A percentile compares a stretch with the other conserved stretches of the same genome.
Conservation (phyloP, 768 basidiomycete genomes). For the Leucocoprinus leucothites region DNA sequence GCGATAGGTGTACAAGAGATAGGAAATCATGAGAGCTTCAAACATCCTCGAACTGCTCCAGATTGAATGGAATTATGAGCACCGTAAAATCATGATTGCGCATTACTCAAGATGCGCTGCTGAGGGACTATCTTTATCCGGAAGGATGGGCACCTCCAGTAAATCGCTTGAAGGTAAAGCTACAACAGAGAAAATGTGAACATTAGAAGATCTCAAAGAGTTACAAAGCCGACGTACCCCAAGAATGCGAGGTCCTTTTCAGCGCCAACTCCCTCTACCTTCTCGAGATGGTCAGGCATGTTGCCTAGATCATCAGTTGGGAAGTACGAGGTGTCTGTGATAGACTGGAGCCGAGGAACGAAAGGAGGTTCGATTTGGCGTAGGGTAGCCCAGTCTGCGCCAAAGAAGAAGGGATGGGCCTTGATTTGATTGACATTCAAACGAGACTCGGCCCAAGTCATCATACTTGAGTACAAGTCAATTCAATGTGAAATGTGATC, state of each 20-base stretch:
- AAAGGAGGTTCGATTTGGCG: constrained; percentile 95
- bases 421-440: constrained; percentile 86
- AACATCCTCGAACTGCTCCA: constrained; percentile 1
- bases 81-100: background rate
- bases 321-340: constrained; percentile 96
- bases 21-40: background rate
- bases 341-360: constrained; percentile 87
- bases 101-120: background rate
- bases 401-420: constrained; percentile 89
- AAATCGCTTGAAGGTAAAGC: constrained; percentile 85
- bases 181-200: constrained; percentile 24
- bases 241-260: constrained; percentile 70
- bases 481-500: background rate
- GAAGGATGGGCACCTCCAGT: constrained; percentile 34
- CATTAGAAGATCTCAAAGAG: background rate
- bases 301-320: constrained; percentile 89
- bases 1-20: background rate
- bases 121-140: constrained; percentile 17
- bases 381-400: constrained; percentile 91
- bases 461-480: constrained; percentile 51
- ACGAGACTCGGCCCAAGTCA: constrained; percentile 78
- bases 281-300: constrained; percentile 56
- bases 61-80: background rate
- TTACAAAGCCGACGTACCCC: constrained; percentile 41
- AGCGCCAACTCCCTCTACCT: constrained; percentile 57